Evolutionary conservation across 495 filamentous ascomycete species (phyloP).

Genomic region (Penicillium desertorum): DNA sequence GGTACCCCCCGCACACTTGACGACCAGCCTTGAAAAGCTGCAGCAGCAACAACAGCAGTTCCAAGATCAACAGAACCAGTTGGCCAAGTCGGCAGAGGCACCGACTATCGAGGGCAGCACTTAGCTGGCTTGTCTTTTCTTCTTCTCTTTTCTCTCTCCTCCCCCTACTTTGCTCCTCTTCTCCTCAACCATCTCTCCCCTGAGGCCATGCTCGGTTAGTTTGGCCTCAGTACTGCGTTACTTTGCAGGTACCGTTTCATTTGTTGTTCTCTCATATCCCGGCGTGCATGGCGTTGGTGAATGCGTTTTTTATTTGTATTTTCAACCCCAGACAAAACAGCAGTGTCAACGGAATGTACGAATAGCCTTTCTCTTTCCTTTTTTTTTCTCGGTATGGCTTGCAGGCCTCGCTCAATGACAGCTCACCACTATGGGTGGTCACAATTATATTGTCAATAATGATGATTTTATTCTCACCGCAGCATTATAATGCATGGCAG

Average conservation of each 20-base stretch:
- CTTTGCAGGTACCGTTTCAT: neutral
- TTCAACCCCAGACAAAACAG: conserved; percentile 4
- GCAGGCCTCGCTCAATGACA: neutral
- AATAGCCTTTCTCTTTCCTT: conserved; percentile 19
- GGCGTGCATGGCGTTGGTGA: conserved; percentile 16
- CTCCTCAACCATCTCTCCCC: neutral
- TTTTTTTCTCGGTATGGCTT: neutral
- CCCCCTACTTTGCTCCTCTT: neutral
- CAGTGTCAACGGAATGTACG: conserved; percentile 22
- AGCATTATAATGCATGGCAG: neutral
- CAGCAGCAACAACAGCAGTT: conserved; percentile 31
- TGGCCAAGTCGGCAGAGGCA: conserved; percentile 19
- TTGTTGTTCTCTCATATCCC: conserved; percentile 6
- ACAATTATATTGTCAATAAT: conserved; percentile 21
- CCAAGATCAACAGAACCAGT: conserved; percentile 25
- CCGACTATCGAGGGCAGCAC: conserved; percentile 14
- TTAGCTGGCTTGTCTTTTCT: neutral
- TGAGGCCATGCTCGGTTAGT: neutral
- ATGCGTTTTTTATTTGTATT: conserved; percentile 9
- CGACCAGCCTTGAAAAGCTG: conserved; percentile 29
- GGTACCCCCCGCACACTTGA: conserved; percentile 20
- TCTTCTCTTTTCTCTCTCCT: neutral
- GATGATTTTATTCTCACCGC: neutral
- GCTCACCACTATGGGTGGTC: neutral
- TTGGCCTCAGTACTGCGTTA: neutral